Evolutionary conservation across 2,329 filamentous ascomycete genomes (phyloP), one percentile per base, ranked within the genome.

Genomic region (Diplodia scrobiculata): DNA sequence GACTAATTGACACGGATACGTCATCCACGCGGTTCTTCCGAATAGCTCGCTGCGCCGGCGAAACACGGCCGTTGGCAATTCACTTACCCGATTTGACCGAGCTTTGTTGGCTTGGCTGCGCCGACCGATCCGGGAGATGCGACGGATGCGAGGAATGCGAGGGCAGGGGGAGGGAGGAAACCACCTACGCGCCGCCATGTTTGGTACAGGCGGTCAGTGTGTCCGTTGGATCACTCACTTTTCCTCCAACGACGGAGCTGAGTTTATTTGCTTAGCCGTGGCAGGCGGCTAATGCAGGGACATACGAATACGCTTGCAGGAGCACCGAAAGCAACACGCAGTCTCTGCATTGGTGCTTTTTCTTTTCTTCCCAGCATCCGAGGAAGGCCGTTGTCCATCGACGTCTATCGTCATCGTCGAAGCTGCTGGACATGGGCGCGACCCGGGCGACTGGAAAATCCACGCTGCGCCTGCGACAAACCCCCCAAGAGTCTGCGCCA

Each of bases 261-360:
- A 60, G 55, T 25, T 60, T 60, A 60, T 48, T 60, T 45, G 17
- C 34, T 52, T 13, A n/a, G 32, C 19, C 29, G 36, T 19, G 19
- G 55, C 21, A 29, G 54, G 19, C 13, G 38, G 54, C 55, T 60
- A 48, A 60, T 25, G 55, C 55, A 60, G 55, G 41, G 45, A 60
- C 55, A 19, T 60, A 48, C 55, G 55, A 47, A 34, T 34, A 19
- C 38, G 25, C 55, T 32, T 27, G 14, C 14, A 32, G 50, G 3
- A 32, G 4, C 34, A 10, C 11, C 34, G 34, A 36, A 11, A 36
- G 36, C 17, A 19, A 45, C 41, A 17, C n/a, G 29, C 17, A n/a
- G 29, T 6, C 17, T 11, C 17, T 19, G 9, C n/a, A 45, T 45
- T 54, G 29, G 17, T 36, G 36, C 38, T 9, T 6, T 10, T 5